phyloP scores from a whole-genome alignment of 2,329 filamentous ascomycete species.

The Cercospora zeae-maydis region DNA sequence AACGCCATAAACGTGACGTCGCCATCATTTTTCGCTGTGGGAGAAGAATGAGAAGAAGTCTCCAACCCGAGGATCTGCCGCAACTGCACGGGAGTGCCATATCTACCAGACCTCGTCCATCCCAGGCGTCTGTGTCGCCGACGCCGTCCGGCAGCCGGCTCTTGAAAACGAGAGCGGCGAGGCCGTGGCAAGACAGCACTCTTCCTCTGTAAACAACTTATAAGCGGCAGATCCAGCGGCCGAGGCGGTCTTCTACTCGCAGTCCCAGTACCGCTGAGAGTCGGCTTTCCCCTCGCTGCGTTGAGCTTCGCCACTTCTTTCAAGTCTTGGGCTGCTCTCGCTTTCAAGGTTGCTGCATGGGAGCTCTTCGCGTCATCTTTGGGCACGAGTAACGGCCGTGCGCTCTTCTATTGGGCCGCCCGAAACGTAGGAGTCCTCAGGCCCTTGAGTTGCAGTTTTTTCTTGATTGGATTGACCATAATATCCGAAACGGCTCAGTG shows the following conservation, averaged over 20 bases:
- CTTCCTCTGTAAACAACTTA: neutral
- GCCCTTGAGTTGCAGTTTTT: neutral
- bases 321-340: no score
- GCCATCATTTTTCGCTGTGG: neutral
- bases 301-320: neutral
- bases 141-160: neutral
- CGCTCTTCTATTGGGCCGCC: neutral
- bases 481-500: neutral
- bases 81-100: neutral
- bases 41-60: neutral
- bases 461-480: neutral
- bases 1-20: conserved; percentile 13
- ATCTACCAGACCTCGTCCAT: neutral
- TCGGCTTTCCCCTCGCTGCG: neutral
- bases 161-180: no score
- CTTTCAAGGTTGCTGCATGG: neutral
- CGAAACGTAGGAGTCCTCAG: neutral
- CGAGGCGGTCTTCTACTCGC: neutral
- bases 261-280: neutral
- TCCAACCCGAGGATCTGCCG: neutral
- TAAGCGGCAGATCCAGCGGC: neutral
- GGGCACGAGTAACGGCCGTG: neutral
- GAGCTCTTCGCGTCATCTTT: neutral
- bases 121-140: neutral
- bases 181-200: no score